Conservation (phyloP, 345 rosid genomes). For the Eucalyptus sp. region DNA sequence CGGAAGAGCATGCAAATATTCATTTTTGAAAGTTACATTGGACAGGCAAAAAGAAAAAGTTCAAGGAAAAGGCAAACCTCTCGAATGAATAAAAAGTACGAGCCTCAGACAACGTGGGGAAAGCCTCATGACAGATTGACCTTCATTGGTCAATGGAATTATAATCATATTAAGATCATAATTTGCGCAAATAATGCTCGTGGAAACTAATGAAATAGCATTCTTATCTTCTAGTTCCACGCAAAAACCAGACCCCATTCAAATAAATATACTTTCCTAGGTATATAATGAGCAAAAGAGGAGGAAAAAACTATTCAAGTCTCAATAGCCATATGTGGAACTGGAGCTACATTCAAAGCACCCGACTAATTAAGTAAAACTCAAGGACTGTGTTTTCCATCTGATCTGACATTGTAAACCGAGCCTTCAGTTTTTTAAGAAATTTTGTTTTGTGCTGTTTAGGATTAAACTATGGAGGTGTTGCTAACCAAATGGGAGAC, state of each 20-base stretch:
- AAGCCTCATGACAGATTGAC: not conserved
- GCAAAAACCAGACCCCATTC: not conserved
- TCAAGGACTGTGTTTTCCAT: not conserved
- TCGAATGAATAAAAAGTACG: not conserved
- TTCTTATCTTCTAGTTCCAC: not conserved
- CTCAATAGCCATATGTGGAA: not conserved
- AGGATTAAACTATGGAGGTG: slow-evolving; percentile 10
- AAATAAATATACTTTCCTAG: not conserved
- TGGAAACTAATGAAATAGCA: not conserved
- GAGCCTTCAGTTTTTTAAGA: slow-evolving; percentile 4
- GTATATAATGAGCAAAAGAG: not conserved
- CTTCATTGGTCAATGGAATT: not conserved
- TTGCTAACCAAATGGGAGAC: slow-evolving; percentile 36
- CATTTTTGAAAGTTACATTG: not conserved
- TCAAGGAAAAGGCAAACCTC: not conserved
- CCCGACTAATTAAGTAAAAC: not conserved
- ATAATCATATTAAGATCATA: not conserved
- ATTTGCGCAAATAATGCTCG: not conserved
- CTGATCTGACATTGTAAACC: slow-evolving; percentile 12
- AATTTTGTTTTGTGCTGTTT: not conserved
- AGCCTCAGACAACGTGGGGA: not conserved
- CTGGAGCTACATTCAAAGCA: slow-evolving; percentile 9
- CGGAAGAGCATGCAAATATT: not conserved
- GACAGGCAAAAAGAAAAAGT: not conserved
- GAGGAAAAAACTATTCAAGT: not conserved